Percentiles rank a stretch among this genome's conserved stretches.
phyloP scores from a whole-genome alignment of 2,329 filamentous ascomycete species.

The Sporothrix phasma region DNA sequence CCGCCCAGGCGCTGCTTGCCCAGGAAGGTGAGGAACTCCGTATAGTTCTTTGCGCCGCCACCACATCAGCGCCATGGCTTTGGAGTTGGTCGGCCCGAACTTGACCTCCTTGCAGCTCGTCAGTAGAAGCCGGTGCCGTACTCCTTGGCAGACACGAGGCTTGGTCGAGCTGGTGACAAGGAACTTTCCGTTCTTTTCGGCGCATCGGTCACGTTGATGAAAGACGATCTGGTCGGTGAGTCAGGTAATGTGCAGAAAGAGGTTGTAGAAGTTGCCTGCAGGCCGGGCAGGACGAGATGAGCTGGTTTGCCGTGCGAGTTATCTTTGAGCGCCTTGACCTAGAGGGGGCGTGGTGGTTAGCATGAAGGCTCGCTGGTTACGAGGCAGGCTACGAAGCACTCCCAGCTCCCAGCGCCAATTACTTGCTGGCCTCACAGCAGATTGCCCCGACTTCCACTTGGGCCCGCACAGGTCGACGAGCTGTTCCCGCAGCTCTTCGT shows the following conservation, averaged over 20 bases:
- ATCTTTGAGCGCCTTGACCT: constrained; percentile 70
- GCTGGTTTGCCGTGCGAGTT: constrained; percentile 78
- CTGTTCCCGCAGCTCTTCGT: constrained; percentile 60
- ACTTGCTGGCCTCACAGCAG: constrained; percentile 80
- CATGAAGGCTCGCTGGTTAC: background rate
- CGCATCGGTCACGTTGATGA: constrained; percentile 79
- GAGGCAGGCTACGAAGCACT: too few species aligned
- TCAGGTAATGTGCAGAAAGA: constrained; percentile 98
- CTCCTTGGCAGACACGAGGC: constrained; percentile 69
- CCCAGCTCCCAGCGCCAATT: too few species aligned
- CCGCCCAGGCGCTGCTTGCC: constrained; percentile 86
- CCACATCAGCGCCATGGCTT: constrained; percentile 94
- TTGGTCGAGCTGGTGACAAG: constrained; percentile 84
- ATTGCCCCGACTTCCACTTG: constrained; percentile 76
- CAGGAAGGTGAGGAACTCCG: constrained; percentile 78
- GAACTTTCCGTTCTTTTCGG: constrained; percentile 46
- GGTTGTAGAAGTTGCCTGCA: constrained; percentile 98
- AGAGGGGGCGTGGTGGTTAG: background rate
- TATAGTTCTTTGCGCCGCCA: constrained; percentile 84
- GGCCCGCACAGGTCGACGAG: constrained; percentile 77
- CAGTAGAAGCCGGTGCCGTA: constrained; percentile 84
- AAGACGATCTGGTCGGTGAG: constrained; percentile 90
- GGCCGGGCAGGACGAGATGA: constrained; percentile 88
- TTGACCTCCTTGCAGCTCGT: constrained; percentile 99
- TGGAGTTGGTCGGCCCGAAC: constrained; percentile 86